phyloP scores from a whole-genome alignment of 345 rosid genomes.

The Hevea brasiliensis region DNA sequence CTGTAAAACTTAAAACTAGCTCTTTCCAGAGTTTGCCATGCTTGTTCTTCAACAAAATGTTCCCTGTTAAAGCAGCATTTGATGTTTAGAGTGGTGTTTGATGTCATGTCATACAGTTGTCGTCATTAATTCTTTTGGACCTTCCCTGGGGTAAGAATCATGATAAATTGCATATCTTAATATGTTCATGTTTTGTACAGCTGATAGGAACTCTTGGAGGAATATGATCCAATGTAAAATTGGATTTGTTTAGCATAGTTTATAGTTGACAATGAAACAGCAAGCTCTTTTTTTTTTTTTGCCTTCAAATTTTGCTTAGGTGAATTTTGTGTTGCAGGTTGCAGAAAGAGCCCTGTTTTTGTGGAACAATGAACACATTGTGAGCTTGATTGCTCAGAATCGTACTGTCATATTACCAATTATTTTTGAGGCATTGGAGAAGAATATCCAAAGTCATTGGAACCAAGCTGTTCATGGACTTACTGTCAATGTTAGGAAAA shows the following conservation, averaged over 20 bases:
- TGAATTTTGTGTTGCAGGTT: slow-evolving; percentile 51
- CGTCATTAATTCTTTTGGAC: not conserved
- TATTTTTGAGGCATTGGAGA: slow-evolving; percentile 75
- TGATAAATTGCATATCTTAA: no score
- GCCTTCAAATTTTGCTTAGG: slow-evolving; percentile 14
- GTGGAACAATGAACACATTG: slow-evolving; percentile 92
- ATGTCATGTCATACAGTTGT: not conserved
- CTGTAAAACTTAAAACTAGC: not conserved
- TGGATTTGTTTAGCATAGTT: not conserved
- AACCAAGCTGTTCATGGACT: slow-evolving; percentile 86
- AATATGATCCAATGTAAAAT: not conserved
- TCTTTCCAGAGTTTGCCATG: not conserved
- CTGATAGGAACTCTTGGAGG: not conserved
- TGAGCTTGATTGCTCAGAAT: slow-evolving; percentile 69
- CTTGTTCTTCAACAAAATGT: not conserved
- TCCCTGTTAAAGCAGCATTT: not conserved
- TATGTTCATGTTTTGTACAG: not conserved
- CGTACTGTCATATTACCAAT: slow-evolving; percentile 62
- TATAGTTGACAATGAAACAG: not conserved
- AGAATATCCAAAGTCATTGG: slow-evolving; percentile 74
- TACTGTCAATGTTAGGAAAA: slow-evolving; percentile 65
- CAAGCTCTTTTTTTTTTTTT: not conserved
- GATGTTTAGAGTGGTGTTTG: not conserved
- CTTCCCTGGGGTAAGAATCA: not conserved
- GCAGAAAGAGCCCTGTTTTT: slow-evolving; percentile 85